These are phyloP conservation scores for Cercophora scortea DNA, from an alignment of 495 filamentous ascomycete species.

Conservation along the genomic window DNA sequence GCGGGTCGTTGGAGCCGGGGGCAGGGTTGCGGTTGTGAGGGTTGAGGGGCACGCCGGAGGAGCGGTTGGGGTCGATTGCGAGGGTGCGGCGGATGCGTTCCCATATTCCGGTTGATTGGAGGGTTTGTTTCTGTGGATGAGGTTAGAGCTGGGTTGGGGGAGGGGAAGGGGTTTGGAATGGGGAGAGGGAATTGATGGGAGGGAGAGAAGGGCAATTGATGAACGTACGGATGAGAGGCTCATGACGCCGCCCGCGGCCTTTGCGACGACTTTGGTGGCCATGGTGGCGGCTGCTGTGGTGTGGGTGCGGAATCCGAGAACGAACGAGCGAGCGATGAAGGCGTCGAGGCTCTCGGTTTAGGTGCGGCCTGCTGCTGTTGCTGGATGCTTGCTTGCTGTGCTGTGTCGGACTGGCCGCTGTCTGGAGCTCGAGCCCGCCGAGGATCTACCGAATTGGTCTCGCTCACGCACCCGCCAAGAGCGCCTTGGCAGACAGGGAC, in stretches of 20 bases:
- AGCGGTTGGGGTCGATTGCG: constrained; percentile 81
- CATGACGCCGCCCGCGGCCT: constrained; percentile 38
- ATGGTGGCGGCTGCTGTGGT: constrained; percentile 26
- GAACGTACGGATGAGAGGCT: constrained; percentile 37
- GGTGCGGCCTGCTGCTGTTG: too few species aligned
- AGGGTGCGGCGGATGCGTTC: constrained; percentile 69
- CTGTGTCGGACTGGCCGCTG: too few species aligned
- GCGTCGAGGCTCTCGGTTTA: too few species aligned
- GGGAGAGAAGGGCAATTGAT: too few species aligned
- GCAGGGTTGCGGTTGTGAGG: constrained; percentile 84
- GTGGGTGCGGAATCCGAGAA: too few species aligned
- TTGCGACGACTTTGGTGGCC: constrained; percentile 47
- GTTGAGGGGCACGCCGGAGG: constrained; percentile 86
- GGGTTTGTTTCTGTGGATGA: constrained; percentile 78
- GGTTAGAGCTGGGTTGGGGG: neutral
- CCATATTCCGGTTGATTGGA: constrained; percentile 88
- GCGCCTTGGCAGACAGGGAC: too few species aligned
- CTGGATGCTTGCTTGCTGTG: too few species aligned
- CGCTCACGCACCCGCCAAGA: too few species aligned
- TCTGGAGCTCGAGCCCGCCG: too few species aligned
- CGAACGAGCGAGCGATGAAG: too few species aligned
- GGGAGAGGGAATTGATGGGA: neutral
- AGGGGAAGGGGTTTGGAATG: neutral
- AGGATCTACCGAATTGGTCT: too few species aligned
- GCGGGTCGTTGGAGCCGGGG: constrained; percentile 70